Evolutionary conservation across 192 early-diverging fungal species (phyloP), one percentile per base, ranked within the genome.

Genomic region (Mortierella hygrophila): DNA sequence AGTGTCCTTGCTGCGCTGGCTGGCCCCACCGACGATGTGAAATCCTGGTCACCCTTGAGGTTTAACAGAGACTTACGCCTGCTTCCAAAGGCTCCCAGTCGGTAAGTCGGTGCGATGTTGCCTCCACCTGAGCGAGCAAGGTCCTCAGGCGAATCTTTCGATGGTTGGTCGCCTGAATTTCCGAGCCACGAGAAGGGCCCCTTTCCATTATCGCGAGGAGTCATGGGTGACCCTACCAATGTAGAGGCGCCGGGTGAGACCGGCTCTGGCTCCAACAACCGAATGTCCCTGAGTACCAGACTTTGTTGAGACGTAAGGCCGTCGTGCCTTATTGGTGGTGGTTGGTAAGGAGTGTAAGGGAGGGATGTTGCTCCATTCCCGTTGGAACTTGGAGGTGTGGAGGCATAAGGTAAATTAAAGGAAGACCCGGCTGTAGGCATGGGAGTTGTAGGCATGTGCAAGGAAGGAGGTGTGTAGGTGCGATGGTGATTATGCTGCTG

Each of bases 221-320:
- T 77, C 57, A 77, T 72, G 54, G 81, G 81, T 10, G 81, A 77
- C 26, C 75, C 81, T 2, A 82, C 81, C n/a, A 82, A 60, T 8
- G 81, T 82, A 18, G 81, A 82, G 9, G 82, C 57, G 8, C 76
- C 60, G 15, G 82, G 76, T 0, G 82, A 83, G 26, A 60, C 60
- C 0, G 70, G 71, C 46, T 78, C 82, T 32, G 63, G 82, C 8
- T 83, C 82, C 42, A 78, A 41, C 23, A 70, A 55, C 6, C 71
- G 75, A 32, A 15, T 10, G 6, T 42, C 74, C 6, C 52, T 35
- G 7, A 76, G 49, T 4, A 38, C 40, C 35, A 75, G 40, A 55
- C 49, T 35, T 20, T 37, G 41, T 38, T 49, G 77, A 21, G 72
- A 68, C 32, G 41, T 37, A 23, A 35, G 26, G 63, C 68, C 76